Base-by-base conservation (phyloP, 1,284 basidiomycete species). In the Ceratobasidium sp. region DNA sequence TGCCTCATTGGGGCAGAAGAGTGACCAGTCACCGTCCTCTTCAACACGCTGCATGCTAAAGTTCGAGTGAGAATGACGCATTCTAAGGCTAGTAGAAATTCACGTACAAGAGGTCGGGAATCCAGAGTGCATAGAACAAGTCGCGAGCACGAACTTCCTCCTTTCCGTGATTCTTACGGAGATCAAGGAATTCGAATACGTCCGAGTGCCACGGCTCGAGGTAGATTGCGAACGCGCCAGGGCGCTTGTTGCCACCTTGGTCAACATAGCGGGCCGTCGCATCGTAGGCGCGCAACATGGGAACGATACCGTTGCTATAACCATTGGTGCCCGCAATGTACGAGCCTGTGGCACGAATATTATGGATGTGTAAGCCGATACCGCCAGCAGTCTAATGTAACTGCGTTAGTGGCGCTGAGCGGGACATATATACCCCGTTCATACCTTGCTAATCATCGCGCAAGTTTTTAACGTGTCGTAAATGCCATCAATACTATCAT, bases 111-210 rank as follows among this genome's bases (percentile, higher is more conserved):
- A 99, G 88, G 79, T 99, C 95, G 42, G 94, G 87, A 74, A 98
- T 91, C 96, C 97, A 99, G 50, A 99, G 87, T 0, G 96, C 97
- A 78, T 98, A 98, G 84, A 99, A 99, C 25, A 99, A 83, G 78
- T 99, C 97, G 67, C 97, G 89, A 30, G 97, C 97, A 73, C 97
- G 92, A 64, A 89, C 88, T 80, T 99, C 96, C 79, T 99, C 97
- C 79, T 99, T 99, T 70, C 97, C 97, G 76, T 99, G 97, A 79
- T 99, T 99, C 86, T 99, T 99, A 76, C 97, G 87, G 53, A 99
- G 84, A 78, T 99, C 96, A 73, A 99, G 84, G 84, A 99, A 98
- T 74, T 98, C 96, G 75, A 98, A 98, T 74, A 99, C 81, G 78
- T 99, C 97, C 39, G 93, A 87, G 78, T 99, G 96, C 95, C 95